Percentiles rank a stretch among this genome's conserved stretches.
phyloP scores from a whole-genome alignment of 495 filamentous ascomycete species.

The Penicillium dipodomyicola region DNA sequence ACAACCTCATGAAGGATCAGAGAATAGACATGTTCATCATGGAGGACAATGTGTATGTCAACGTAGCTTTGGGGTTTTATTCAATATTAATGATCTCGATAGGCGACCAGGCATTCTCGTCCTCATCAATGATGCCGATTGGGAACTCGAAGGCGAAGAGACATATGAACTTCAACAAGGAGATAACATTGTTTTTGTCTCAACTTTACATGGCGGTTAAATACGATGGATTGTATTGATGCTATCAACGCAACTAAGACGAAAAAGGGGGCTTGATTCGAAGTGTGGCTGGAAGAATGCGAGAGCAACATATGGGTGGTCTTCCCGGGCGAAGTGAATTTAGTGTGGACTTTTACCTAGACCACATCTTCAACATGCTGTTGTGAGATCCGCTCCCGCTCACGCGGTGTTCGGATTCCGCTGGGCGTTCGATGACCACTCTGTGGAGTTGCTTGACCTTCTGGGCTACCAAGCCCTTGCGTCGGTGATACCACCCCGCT shows the following conservation, averaged over 20 bases:
- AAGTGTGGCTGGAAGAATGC: background rate
- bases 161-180: slow-evolving; percentile 74
- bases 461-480: slow-evolving; percentile 48
- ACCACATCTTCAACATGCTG: slow-evolving; percentile 52
- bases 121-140: slow-evolving; percentile 95
- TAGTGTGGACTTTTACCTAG: slow-evolving; percentile 16
- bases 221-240: slow-evolving; percentile 3
- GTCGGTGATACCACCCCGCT: slow-evolving; percentile 53
- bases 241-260: background rate
- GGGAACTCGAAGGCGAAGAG: slow-evolving; percentile 96
- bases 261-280: background rate
- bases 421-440: slow-evolving; percentile 36
- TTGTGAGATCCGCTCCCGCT: slow-evolving; percentile 48
- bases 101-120: slow-evolving; percentile 97
- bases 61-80: background rate
- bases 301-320: background rate
- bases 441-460: slow-evolving; percentile 43
- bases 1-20: slow-evolving; percentile 80
- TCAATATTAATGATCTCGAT: slow-evolving; percentile 10
- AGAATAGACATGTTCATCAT: slow-evolving; percentile 87
- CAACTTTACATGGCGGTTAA: slow-evolving; percentile 92
- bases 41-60: slow-evolving; percentile 77
- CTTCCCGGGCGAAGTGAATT: background rate
- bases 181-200: slow-evolving; percentile 94
- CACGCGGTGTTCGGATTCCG: slow-evolving; percentile 43